Evolutionary conservation across 2,329 filamentous ascomycete genomes (phyloP).

Genomic region (Daldinia sp.): DNA sequence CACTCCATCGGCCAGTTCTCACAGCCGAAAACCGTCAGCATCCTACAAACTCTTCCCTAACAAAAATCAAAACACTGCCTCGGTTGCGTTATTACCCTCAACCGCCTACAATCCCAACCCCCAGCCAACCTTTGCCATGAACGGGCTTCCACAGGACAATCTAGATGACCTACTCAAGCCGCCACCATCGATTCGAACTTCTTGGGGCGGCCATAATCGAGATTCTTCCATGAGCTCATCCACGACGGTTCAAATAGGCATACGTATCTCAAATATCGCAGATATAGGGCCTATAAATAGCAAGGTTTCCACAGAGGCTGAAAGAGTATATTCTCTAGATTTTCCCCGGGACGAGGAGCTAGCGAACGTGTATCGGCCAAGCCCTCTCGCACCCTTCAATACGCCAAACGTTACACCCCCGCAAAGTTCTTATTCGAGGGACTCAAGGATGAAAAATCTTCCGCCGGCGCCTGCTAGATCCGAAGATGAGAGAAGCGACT

Average conservation of each 20-base stretch:
- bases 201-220: slow-evolving; percentile 57
- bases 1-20: slow-evolving; percentile 36
- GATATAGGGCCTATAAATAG: slow-evolving; percentile 55
- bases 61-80: slow-evolving; percentile 45
- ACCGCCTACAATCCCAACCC: slow-evolving; percentile 54
- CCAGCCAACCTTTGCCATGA: slow-evolving; percentile 23
- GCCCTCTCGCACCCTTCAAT: slow-evolving; percentile 42
- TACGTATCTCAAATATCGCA: slow-evolving; percentile 69
- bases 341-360: slow-evolving; percentile 43
- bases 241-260: slow-evolving; percentile 75
- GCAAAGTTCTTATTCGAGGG: slow-evolving; percentile 32
- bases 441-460: slow-evolving; percentile 42
- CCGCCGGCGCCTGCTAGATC: slow-evolving; percentile 49
- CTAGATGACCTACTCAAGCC: slow-evolving; percentile 50
- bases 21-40: slow-evolving; percentile 48
- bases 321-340: slow-evolving; percentile 52
- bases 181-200: slow-evolving; percentile 55
- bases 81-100: slow-evolving; percentile 54
- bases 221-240: slow-evolving; percentile 70
- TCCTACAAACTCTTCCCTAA: slow-evolving; percentile 53
- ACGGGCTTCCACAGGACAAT: slow-evolving; percentile 25
- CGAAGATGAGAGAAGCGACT: slow-evolving; percentile 42
- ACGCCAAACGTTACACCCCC: slow-evolving; percentile 36
- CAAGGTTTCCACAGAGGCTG: slow-evolving; percentile 45
- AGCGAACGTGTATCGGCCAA: slow-evolving; percentile 41